Percentiles rank a stretch among this genome's conserved stretches.
Conservation (phyloP, 2,329 filamentous ascomycete genomes). For the Beauveria pseudobassiana region DNA sequence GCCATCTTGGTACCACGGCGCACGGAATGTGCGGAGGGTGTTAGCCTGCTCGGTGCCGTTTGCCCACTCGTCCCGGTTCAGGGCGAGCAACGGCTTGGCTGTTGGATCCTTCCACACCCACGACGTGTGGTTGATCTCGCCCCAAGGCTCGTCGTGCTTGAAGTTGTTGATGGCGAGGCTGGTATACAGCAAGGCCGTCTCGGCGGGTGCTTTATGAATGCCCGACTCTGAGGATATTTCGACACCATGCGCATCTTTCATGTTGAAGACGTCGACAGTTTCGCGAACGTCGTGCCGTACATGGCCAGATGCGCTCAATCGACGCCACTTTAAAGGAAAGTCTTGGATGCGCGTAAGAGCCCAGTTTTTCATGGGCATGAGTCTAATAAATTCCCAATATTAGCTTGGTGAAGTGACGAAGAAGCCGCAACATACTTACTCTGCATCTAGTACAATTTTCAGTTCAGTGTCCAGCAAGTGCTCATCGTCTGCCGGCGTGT, state of each 20-base stretch:
- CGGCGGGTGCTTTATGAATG: neutral
- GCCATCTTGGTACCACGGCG: constrained; percentile 15
- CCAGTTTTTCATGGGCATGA: constrained; percentile 17
- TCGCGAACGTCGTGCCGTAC: neutral
- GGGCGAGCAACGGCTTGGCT: constrained; percentile 14
- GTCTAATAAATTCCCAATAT: neutral
- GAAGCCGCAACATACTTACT: neutral
- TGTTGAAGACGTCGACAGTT: neutral
- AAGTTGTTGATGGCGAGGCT: constrained; percentile 16
- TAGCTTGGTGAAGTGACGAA: neutral
- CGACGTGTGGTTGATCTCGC: constrained; percentile 17
- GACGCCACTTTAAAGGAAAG: constrained; percentile 13
- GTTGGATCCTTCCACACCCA: constrained; percentile 12
- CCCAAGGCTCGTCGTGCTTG: constrained; percentile 17
- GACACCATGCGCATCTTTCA: neutral
- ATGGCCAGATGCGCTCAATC: neutral
- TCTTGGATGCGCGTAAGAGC: constrained; percentile 15
- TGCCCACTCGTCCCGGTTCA: constrained; percentile 13
- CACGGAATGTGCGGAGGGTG: constrained; percentile 11
- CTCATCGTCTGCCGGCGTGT: neutral
- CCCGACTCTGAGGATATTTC: neutral
- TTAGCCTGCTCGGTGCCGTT: constrained; percentile 13
- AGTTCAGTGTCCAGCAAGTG: neutral
- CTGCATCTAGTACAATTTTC: constrained; percentile 10
- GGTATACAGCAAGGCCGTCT: constrained; percentile 16